Conservation (phyloP, 2,329 filamentous ascomycete genomes). For the Colletotrichum siamense region DNA sequence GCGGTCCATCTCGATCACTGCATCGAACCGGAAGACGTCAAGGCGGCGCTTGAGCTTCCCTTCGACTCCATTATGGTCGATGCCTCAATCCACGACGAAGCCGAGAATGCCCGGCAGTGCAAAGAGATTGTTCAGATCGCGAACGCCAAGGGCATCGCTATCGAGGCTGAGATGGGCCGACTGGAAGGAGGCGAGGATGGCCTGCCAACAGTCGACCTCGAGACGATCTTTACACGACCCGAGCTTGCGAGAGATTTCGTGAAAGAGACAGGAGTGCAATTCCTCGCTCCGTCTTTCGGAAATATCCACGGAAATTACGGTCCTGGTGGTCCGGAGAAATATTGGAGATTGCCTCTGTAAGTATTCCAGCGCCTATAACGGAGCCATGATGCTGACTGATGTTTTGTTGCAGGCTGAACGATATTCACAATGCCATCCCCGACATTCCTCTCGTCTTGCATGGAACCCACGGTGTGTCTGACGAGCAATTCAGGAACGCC, state of each 20-base stretch:
- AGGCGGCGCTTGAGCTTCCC: slow-evolving; percentile 37
- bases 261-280: neutral
- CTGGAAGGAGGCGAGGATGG: neutral
- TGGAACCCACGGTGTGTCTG: neutral
- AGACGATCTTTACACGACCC: neutral
- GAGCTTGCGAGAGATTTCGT: neutral
- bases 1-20: slow-evolving; percentile 65
- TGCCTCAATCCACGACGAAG: slow-evolving; percentile 68
- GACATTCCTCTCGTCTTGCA: neutral
- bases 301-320: neutral
- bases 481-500: neutral
- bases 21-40: slow-evolving; percentile 35
- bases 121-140: slow-evolving; percentile 63
- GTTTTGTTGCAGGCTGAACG: neutral
- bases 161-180: slow-evolving; percentile 60
- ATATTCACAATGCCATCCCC: neutral
- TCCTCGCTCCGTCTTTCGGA: neutral
- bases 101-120: slow-evolving; percentile 64
- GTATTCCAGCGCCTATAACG: neutral
- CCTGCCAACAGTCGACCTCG: neutral
- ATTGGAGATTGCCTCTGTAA: neutral
- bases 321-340: neutral
- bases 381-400: rapidly evolving
- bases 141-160: slow-evolving; percentile 63
- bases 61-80: slow-evolving; percentile 73